Evolutionary conservation across 495 filamentous ascomycete species (phyloP).

Genomic region (Penicilliopsis zonata): DNA sequence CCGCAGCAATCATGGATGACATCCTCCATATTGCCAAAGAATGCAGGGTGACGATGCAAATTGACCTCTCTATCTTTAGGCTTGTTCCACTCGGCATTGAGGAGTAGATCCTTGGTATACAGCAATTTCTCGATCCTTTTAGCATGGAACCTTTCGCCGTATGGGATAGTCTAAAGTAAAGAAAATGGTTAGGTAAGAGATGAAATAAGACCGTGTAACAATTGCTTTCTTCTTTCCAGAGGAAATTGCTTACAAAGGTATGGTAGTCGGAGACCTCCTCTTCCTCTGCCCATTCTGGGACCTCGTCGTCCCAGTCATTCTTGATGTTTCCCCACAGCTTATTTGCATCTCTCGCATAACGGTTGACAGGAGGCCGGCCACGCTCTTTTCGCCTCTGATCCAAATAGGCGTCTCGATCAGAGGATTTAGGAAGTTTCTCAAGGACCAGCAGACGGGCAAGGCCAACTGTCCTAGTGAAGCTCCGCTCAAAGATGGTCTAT

Average conservation of each 20-base stretch:
- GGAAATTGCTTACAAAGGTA: slow-evolving; percentile 37
- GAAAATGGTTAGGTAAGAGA: slow-evolving; percentile 1
- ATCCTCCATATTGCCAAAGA: slow-evolving; percentile 52
- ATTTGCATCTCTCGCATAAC: slow-evolving; percentile 7
- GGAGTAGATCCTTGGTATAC: slow-evolving; percentile 67
- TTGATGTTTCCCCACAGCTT: slow-evolving; percentile 52
- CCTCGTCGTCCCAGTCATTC: slow-evolving; percentile 56
- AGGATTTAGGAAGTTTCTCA: slow-evolving; percentile 55
- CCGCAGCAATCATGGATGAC: slow-evolving; percentile 72
- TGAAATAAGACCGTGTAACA: background rate
- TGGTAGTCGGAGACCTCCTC: slow-evolving; percentile 68
- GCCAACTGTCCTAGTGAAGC: slow-evolving; percentile 58
- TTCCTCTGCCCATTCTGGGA: slow-evolving; percentile 66
- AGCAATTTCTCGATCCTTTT: slow-evolving; percentile 66
- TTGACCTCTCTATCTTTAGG: slow-evolving; percentile 55
- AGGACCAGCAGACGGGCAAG: slow-evolving; percentile 72
- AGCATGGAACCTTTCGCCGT: slow-evolving; percentile 56
- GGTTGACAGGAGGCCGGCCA: slow-evolving; percentile 39
- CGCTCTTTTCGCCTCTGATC: slow-evolving; percentile 54
- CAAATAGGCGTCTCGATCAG: slow-evolving; percentile 53
- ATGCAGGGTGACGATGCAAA: slow-evolving; percentile 70
- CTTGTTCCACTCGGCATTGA: slow-evolving; percentile 81
- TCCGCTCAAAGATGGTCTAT: slow-evolving; percentile 67
- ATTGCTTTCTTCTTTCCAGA: background rate
- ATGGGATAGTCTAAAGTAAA: slow-evolving; percentile 46